Evolutionary conservation across 192 early-diverging fungal genomes (phyloP).

Genomic region (Jimgerdemannia flammicorona): DNA sequence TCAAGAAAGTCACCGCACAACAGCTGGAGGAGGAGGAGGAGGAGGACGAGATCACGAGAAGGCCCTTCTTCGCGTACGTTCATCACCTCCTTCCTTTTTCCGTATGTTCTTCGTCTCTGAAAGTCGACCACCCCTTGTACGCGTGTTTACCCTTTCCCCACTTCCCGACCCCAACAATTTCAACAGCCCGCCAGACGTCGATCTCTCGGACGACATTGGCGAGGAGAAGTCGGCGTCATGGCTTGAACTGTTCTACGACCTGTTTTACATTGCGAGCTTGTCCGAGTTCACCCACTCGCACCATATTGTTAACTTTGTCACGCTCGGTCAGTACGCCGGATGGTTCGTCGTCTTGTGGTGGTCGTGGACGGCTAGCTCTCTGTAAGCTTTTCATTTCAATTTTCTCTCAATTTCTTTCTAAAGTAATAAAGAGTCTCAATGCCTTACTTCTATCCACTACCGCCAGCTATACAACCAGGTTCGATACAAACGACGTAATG

Average conservation of each 20-base stretch:
- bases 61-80: slow-evolving; percentile 25
- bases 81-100: not conserved
- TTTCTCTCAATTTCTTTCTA: too few relatives aligned
- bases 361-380: too few relatives aligned
- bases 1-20: slow-evolving; percentile 6
- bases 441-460: too few relatives aligned
- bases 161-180: too few relatives aligned
- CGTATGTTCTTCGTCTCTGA: not conserved
- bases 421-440: too few relatives aligned
- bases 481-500: too few relatives aligned
- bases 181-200: slow-evolving; percentile 15
- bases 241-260: slow-evolving; percentile 46
- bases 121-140: not conserved
- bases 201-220: slow-evolving; percentile 35
- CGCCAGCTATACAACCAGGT: too few relatives aligned
- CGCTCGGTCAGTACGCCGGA: slow-evolving; percentile 12
- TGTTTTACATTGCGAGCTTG: slow-evolving; percentile 45
- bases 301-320: slow-evolving; percentile 33
- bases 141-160: not conserved
- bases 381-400: too few relatives aligned
- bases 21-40: slow-evolving; percentile 7
- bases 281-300: slow-evolving; percentile 45
- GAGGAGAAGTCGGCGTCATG: slow-evolving; percentile 28
- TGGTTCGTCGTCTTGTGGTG: too few relatives aligned
- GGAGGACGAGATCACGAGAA: slow-evolving; percentile 10